phyloP scores from a whole-genome alignment of 2,329 filamentous ascomycete genomes.

The Blumeria hordei region DNA sequence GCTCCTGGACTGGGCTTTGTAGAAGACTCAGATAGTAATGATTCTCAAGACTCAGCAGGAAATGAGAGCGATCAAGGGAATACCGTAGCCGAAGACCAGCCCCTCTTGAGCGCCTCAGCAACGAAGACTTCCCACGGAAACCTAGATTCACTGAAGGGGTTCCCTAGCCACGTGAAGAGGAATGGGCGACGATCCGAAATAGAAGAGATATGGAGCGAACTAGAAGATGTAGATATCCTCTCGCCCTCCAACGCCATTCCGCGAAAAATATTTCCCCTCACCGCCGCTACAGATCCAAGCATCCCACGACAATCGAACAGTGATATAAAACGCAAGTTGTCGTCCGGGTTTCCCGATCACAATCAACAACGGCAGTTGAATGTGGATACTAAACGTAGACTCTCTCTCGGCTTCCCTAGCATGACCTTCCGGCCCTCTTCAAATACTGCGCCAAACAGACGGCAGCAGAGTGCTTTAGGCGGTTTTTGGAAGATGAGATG shows the following conservation, averaged over 20 bases:
- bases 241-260: slow-evolving; percentile 8
- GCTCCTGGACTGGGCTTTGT: slow-evolving; percentile 65
- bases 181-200: slow-evolving; percentile 27
- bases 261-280: slow-evolving; percentile 3
- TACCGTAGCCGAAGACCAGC: slow-evolving; percentile 12
- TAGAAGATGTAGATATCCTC: slow-evolving; percentile 42
- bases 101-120: slow-evolving; percentile 11
- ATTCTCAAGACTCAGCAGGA: slow-evolving; percentile 24
- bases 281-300: neutral
- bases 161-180: slow-evolving; percentile 11
- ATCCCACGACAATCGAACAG: neutral
- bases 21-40: slow-evolving; percentile 37
- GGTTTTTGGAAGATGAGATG: slow-evolving; percentile 30
- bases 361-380: neutral
- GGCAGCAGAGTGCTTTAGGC: slow-evolving; percentile 24
- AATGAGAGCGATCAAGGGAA: slow-evolving; percentile 14
- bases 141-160: slow-evolving; percentile 12
- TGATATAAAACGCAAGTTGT: slow-evolving; percentile 1
- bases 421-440: slow-evolving; percentile 25
- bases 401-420: slow-evolving; percentile 36
- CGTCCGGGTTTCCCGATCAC: slow-evolving; percentile 8
- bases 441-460: slow-evolving; percentile 9
- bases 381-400: slow-evolving; percentile 20
- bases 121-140: slow-evolving; percentile 13
- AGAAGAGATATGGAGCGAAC: slow-evolving; percentile 68